Evolutionary conservation across 345 rosid species (phyloP).

Genomic region (Erysimum cheiranthoides): DNA sequence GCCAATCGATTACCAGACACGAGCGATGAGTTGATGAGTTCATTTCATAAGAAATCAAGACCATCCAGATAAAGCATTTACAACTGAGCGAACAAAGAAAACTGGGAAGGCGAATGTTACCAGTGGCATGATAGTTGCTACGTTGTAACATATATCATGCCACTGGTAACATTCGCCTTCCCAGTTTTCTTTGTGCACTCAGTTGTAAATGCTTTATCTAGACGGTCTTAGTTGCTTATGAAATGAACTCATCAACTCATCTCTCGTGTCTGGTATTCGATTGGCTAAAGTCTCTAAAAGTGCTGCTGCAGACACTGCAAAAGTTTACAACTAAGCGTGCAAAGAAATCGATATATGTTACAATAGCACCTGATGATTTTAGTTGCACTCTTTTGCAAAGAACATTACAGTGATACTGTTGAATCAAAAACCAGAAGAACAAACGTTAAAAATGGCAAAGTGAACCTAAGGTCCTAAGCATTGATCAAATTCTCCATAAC

Average conservation of each 20-base stretch:
- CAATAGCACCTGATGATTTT: no score
- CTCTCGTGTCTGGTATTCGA: neutral
- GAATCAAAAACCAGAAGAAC: neutral
- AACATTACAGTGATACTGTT: conserved; percentile 72
- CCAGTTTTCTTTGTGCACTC: neutral
- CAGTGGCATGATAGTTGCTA: no score
- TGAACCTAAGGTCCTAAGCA: neutral
- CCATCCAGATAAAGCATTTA: neutral
- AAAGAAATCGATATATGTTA: no score
- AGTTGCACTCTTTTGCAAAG: conserved; percentile 72
- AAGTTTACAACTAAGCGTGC: neutral
- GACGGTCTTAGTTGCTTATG: neutral
- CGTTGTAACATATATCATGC: no score
- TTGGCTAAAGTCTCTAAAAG: neutral
- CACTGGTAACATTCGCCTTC: neutral
- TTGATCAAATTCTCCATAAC: neutral
- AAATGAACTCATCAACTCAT: neutral
- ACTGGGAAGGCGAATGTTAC: neutral
- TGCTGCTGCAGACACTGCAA: neutral
- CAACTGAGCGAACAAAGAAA: neutral
- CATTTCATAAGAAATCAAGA: neutral
- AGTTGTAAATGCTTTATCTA: neutral
- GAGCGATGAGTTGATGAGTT: neutral
- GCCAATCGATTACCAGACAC: neutral
- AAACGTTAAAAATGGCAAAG: neutral